phyloP scores from a whole-genome alignment of 2,329 filamentous ascomycete genomes.

The Zasmidium citrigriseum region DNA sequence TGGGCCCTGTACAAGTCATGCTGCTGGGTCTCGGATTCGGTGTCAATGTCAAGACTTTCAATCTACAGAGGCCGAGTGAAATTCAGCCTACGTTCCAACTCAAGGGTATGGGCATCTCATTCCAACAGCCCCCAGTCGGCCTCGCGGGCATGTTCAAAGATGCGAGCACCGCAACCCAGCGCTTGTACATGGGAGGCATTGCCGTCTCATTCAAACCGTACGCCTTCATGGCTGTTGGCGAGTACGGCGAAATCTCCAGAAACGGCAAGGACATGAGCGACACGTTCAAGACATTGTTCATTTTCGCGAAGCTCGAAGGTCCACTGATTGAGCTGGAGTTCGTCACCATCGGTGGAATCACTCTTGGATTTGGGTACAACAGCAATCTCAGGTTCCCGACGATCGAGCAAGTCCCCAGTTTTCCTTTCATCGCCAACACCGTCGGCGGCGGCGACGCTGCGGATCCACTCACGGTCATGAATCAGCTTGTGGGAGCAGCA shows the following conservation, averaged over 20 bases:
- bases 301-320: constrained; percentile 15
- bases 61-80: not conserved
- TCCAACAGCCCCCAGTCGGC: constrained; percentile 5
- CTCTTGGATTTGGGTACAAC: constrained; percentile 16
- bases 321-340: constrained; percentile 16
- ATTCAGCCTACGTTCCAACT: constrained; percentile 1
- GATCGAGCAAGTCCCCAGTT: constrained; percentile 7
- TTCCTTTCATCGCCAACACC: constrained; percentile 10
- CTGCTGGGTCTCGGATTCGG: constrained; percentile 9
- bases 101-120: constrained; percentile 7
- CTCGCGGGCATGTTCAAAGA: constrained; percentile 12
- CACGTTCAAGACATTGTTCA: constrained; percentile 12
- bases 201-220: constrained; percentile 8
- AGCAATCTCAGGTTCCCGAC: constrained; percentile 3
- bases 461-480: constrained; percentile 8
- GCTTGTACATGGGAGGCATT: constrained; percentile 9
- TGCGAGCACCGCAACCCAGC: not conserved
- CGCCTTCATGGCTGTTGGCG: constrained; percentile 12
- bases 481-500: constrained; percentile 1
- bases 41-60: not conserved
- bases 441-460: not conserved
- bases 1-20: constrained; percentile 1
- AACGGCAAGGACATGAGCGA: too few species aligned
- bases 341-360: constrained; percentile 9
- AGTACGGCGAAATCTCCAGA: constrained; percentile 5